Evolutionary conservation across 352 stramenopile genomes (phyloP).

Genomic region (Peronospora farinosa): DNA sequence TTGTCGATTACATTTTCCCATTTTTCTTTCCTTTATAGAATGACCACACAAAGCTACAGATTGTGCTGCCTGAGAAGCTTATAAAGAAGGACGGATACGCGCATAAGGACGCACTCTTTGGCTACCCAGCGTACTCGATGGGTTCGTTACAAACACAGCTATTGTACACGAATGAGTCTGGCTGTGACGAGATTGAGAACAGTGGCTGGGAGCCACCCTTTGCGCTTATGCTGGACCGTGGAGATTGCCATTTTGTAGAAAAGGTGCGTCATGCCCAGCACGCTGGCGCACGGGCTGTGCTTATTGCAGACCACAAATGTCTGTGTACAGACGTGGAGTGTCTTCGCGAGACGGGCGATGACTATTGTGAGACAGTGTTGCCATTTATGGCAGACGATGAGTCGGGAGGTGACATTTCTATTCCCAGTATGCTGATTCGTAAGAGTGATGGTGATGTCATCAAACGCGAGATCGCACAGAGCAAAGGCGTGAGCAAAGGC

Average conservation of each 20-base stretch:
- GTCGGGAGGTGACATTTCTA: conserved; percentile 93
- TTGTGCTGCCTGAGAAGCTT: conserved; percentile 83
- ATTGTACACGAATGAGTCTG: conserved; percentile 82
- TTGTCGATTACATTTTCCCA: background rate
- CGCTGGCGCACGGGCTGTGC: conserved; percentile 87
- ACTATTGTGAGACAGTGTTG: conserved; percentile 86
- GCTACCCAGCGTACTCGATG: conserved; percentile 90
- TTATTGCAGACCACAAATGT: conserved; percentile 96
- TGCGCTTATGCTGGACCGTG: conserved; percentile 94
- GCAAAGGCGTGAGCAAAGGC: conserved; percentile 70
- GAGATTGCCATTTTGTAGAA: conserved; percentile 94
- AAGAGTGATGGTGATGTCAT: conserved; percentile 92
- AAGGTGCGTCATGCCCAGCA: conserved; percentile 92
- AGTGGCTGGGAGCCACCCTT: conserved; percentile 88
- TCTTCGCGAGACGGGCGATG: conserved; percentile 58
- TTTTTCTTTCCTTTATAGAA: conserved; percentile 32
- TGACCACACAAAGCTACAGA: conserved; percentile 85
- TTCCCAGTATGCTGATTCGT: conserved; percentile 93
- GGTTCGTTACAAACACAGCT: conserved; percentile 83
- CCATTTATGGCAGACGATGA: conserved; percentile 92
- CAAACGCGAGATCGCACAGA: conserved; percentile 83
- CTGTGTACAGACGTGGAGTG: conserved; percentile 87
- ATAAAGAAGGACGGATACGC: conserved; percentile 91
- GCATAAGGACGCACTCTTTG: conserved; percentile 96
- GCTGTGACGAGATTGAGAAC: conserved; percentile 73